phyloP scores from a whole-genome alignment of 495 filamentous ascomycete species.

The Penicillium flavigenum region DNA sequence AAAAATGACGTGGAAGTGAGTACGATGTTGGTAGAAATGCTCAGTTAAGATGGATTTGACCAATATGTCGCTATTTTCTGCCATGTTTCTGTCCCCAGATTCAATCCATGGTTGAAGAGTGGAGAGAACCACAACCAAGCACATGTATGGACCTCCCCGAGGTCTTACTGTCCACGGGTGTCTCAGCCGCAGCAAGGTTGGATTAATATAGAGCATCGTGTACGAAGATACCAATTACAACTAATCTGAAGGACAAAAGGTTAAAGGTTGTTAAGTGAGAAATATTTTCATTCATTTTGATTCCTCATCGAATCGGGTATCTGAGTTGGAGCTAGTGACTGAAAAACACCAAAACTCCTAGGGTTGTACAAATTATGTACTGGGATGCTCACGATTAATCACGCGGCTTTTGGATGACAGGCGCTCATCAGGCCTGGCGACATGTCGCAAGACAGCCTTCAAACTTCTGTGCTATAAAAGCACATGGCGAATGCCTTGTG shows the following conservation, averaged over 20 bases:
- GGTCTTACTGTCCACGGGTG: too few relatives aligned
- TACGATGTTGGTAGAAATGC: background rate
- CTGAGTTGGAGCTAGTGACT: conserved; percentile 7
- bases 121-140: background rate
- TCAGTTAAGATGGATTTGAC: background rate
- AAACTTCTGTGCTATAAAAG: conserved; percentile 1
- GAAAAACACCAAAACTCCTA: background rate
- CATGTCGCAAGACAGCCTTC: background rate
- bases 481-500: background rate
- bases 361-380: conserved; percentile 6
- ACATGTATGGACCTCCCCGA: too few relatives aligned
- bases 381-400: conserved; percentile 4
- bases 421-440: background rate
- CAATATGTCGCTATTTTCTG: background rate
- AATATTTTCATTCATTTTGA: conserved; percentile 10
- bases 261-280: background rate
- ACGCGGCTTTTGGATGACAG: background rate
- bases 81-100: background rate
- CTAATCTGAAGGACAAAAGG: background rate
- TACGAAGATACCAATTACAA: background rate
- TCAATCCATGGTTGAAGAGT: background rate
- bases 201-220: background rate
- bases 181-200: background rate
- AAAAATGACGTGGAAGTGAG: background rate
- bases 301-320: conserved; percentile 16